Conservation (phyloP, 73 alveolate species). For the Uronychia setigera region DNA sequence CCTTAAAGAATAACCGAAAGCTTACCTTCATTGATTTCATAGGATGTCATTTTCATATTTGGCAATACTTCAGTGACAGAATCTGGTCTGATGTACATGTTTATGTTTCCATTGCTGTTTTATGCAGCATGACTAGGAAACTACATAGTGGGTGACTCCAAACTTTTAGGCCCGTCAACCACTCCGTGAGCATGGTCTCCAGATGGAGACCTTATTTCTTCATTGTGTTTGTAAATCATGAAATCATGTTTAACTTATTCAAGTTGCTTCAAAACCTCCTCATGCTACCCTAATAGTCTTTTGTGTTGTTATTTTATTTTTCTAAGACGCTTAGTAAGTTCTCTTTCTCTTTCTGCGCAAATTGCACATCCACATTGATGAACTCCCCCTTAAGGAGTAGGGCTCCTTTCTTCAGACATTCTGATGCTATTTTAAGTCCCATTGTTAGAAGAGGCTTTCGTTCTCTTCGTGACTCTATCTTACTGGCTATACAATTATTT, state of each 20-base stretch:
- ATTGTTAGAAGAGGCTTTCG: background rate
- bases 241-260: background rate
- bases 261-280: background rate
- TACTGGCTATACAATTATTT: no score
- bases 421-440: background rate
- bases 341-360: background rate
- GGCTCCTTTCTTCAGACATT: background rate
- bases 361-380: background rate
- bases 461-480: no score
- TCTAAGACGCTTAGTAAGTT: background rate
- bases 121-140: no score
- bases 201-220: background rate
- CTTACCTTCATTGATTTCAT: background rate
- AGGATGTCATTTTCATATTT: background rate
- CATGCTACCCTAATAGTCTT: background rate
- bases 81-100: background rate
- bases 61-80: background rate
- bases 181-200: background rate
- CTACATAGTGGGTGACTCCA: no score
- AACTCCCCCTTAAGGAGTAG: background rate
- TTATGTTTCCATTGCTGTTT: no score
- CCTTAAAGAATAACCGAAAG: background rate
- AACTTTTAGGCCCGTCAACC: no score
- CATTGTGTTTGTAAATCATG: background rate
- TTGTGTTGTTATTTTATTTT: background rate